Percentiles rank a stretch among this genome's conserved stretches.
phyloP scores from a whole-genome alignment of 1,284 basidiomycete genomes.

The Moesziomyces sp. region DNA sequence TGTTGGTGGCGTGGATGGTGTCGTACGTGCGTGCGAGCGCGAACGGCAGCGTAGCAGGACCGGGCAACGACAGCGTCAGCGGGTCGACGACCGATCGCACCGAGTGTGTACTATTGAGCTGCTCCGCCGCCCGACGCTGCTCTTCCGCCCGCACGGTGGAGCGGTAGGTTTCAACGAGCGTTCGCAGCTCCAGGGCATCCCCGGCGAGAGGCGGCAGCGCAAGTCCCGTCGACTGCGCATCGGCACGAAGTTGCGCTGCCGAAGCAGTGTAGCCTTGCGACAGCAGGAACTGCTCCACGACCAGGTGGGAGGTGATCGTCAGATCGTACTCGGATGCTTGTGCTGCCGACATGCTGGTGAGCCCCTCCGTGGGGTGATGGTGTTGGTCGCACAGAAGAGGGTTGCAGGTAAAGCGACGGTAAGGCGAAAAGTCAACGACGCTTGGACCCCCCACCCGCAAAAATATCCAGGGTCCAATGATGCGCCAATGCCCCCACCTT shows the following conservation, averaged over 20 bases:
- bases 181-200: conserved; percentile 29
- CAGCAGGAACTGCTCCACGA: conserved; percentile 45
- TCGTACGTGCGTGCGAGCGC: conserved; percentile 31
- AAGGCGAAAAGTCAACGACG: too few relatives aligned
- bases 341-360: conserved; percentile 5
- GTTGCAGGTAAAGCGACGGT: too few relatives aligned
- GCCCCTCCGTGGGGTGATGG: too few relatives aligned
- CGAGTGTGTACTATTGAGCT: conserved; percentile 20
- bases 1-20: conserved; percentile 58
- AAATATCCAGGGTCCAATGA: too few relatives aligned
- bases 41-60: conserved; percentile 24
- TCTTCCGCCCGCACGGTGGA: conserved; percentile 34
- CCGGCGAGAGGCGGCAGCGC: conserved; percentile 2
- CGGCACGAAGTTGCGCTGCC: conserved; percentile 27
- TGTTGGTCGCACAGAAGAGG: too few relatives aligned
- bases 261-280: conserved; percentile 35
- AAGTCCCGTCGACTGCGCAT: conserved; percentile 25
- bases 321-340: conserved; percentile 22
- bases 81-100: conserved; percentile 23
- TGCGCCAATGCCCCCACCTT: too few relatives aligned
- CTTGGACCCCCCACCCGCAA: too few relatives aligned
- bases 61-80: conserved; percentile 33
- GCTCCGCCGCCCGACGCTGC: conserved; percentile 6
- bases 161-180: conserved; percentile 42
- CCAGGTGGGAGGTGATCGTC: conserved; percentile 34